These are phyloP conservation scores for Tricholoma matsutake DNA, from an alignment of 768 basidiomycete species.

Conservation along the genomic window DNA sequence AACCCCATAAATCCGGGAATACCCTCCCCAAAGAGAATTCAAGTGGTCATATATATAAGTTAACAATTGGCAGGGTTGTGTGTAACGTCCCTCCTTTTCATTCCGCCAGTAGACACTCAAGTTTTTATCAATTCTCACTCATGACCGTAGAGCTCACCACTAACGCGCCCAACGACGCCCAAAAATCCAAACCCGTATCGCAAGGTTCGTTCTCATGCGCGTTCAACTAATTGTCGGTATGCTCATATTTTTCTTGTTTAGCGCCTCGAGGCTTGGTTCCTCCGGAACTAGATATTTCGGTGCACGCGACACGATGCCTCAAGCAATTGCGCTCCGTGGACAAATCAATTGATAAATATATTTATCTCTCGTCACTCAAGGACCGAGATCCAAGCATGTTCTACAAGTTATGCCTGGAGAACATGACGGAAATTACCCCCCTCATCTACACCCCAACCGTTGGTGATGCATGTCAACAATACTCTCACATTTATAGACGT, in stretches of 20 bases:
- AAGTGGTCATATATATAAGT: not conserved
- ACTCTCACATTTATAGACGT: constrained; percentile 71
- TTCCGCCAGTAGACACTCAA: not conserved
- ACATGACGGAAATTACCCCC: constrained; percentile 72
- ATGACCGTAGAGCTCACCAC: constrained; percentile 71
- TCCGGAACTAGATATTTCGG: constrained; percentile 46
- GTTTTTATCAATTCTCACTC: constrained; percentile 6
- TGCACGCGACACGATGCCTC: constrained; percentile 60
- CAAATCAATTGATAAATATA: constrained; percentile 77
- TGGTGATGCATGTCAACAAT: constrained; percentile 86
- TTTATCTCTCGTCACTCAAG: constrained; percentile 76
- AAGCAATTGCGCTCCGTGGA: constrained; percentile 75
- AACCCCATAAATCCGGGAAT: constrained; percentile 6
- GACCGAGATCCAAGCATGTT: constrained; percentile 71
- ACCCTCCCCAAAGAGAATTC: constrained; percentile 6
- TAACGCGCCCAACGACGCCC: constrained; percentile 66
- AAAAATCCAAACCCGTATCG: constrained; percentile 61
- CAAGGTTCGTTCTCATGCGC: constrained; percentile 42
- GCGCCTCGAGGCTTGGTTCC: constrained; percentile 58
- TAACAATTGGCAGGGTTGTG: not conserved
- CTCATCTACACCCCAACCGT: constrained; percentile 93
- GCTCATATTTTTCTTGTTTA: constrained; percentile 18
- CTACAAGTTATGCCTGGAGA: constrained; percentile 68
- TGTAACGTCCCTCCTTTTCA: not conserved
- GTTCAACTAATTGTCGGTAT: constrained; percentile 4